These are phyloP conservation scores for Dianthus caryophyllus DNA, from an alignment of 148 eudicot species.

Conservation along the genomic window DNA sequence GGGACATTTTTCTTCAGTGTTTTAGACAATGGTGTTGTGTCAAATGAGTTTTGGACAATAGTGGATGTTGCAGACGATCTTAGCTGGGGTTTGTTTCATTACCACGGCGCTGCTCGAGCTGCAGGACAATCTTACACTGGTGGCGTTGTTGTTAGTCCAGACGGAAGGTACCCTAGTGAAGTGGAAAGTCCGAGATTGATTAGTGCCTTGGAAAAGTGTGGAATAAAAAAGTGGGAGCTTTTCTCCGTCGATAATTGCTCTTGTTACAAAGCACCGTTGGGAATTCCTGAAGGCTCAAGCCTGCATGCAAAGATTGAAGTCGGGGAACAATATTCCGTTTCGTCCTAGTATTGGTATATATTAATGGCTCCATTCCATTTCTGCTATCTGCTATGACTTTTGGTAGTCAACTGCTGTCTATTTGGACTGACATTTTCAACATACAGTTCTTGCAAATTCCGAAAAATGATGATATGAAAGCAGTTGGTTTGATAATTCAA, in stretches of 20 bases:
- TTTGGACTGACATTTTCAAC: too few relatives aligned
- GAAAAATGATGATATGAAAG: too few relatives aligned
- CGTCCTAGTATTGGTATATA: slow-evolving; percentile 5
- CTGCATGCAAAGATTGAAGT: slow-evolving; percentile 52
- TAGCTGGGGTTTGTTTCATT: slow-evolving; percentile 98
- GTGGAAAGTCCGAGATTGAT: slow-evolving; percentile 35
- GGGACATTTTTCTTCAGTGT: slow-evolving; percentile 89
- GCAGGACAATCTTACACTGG: slow-evolving; percentile 96
- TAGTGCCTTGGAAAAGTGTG: slow-evolving; percentile 66
- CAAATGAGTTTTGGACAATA: slow-evolving; percentile 94
- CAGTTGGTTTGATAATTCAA: too few relatives aligned
- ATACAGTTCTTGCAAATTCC: too few relatives aligned
- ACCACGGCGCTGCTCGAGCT: slow-evolving; percentile 93
- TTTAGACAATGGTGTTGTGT: slow-evolving; percentile 91
- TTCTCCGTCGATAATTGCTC: slow-evolving; percentile 81
- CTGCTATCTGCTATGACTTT: too few relatives aligned
- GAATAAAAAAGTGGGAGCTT: slow-evolving; percentile 81
- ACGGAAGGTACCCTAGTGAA: slow-evolving; percentile 60
- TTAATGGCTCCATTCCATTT: neutral
- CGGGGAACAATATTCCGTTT: slow-evolving; percentile 19
- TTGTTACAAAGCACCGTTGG: slow-evolving; percentile 67
- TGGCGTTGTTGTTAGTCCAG: slow-evolving; percentile 82
- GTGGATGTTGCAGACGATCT: slow-evolving; percentile 84
- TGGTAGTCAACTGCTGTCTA: too few relatives aligned
- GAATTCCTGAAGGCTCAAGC: slow-evolving; percentile 72